Percentiles rank a stretch among this genome's conserved stretches.
phyloP scores from a whole-genome alignment of 179 eudicot species.

The Heliamphora pulchella region DNA sequence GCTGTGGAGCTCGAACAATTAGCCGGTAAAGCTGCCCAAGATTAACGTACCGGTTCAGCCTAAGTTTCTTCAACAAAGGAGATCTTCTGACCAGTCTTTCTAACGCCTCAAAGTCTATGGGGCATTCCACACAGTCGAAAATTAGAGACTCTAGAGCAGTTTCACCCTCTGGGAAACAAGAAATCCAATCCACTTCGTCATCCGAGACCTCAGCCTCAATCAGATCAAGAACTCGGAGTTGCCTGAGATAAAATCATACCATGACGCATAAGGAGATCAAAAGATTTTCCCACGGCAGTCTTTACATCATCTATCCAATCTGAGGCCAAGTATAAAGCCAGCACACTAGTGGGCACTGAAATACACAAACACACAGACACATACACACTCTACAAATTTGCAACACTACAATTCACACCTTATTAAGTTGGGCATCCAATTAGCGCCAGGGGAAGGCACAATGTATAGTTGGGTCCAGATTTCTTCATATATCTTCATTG shows the following conservation, averaged over 20 bases:
- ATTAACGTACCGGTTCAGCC: conserved; percentile 46
- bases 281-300: neutral
- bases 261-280: neutral
- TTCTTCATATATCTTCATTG: neutral
- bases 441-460: neutral
- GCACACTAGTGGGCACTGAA: neutral
- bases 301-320: neutral
- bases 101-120: conserved; percentile 51
- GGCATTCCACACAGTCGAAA: conserved; percentile 60
- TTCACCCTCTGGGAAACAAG: conserved; percentile 57
- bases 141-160: conserved; percentile 59
- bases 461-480: neutral
- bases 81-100: conserved; percentile 62
- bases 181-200: conserved; percentile 76
- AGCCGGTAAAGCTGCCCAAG: conserved; percentile 52
- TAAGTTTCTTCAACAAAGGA: conserved; percentile 58
- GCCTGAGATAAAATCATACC: conserved; percentile 21
- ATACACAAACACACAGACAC: neutral
- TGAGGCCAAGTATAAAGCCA: neutral
- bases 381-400: too few species aligned
- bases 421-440: neutral
- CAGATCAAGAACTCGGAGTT: conserved; percentile 54
- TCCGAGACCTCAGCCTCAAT: conserved; percentile 62
- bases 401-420: neutral
- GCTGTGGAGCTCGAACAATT: conserved; percentile 65